Percentiles rank a stretch among this genome's conserved stretches.
These are phyloP conservation scores for Stephania yunnanensis DNA, from an alignment of 164 flowering plant genomes.

Conservation along the genomic window DNA sequence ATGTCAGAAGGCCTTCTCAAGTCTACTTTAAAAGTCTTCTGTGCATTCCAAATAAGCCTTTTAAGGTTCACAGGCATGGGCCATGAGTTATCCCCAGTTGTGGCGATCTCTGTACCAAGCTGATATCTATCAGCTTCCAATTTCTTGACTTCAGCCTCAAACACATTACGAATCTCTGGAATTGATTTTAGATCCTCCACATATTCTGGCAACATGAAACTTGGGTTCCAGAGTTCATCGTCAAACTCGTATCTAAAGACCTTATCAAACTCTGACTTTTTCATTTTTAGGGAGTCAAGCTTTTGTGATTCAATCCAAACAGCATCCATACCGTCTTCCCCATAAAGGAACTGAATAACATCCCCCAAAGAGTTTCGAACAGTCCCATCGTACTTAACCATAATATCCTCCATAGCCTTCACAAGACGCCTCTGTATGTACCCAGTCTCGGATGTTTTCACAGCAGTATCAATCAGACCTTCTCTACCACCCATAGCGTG, in stretches of 20 bases:
- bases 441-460: conserved; percentile 98
- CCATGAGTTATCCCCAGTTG: conserved; percentile 89
- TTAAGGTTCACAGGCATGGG: conserved; percentile 92
- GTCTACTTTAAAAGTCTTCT: conserved; percentile 90
- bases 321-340: conserved; percentile 99
- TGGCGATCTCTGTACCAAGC: conserved; percentile 91
- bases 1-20: conserved; percentile 80
- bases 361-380: conserved; percentile 93
- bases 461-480: conserved; percentile 99
- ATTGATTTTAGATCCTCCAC: conserved; percentile 85
- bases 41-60: conserved; percentile 94
- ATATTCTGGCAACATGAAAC: conserved; percentile 77
- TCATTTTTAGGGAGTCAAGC: conserved; percentile 85
- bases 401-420: conserved; percentile 99
- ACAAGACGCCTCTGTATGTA: conserved; percentile 95
- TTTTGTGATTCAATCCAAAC: conserved; percentile 96
- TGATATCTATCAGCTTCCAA: conserved; percentile 81
- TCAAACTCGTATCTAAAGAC: conserved; percentile 75
- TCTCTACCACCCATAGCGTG: conserved; percentile 99
- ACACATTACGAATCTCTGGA: conserved; percentile 80
- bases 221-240: conserved; percentile 74
- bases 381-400: conserved; percentile 99
- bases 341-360: conserved; percentile 96
- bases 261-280: conserved; percentile 63
- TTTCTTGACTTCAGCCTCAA: conserved; percentile 92